Evolutionary conservation across 805 yeast species (phyloP).

Genomic region (Candida fluviatilis): DNA sequence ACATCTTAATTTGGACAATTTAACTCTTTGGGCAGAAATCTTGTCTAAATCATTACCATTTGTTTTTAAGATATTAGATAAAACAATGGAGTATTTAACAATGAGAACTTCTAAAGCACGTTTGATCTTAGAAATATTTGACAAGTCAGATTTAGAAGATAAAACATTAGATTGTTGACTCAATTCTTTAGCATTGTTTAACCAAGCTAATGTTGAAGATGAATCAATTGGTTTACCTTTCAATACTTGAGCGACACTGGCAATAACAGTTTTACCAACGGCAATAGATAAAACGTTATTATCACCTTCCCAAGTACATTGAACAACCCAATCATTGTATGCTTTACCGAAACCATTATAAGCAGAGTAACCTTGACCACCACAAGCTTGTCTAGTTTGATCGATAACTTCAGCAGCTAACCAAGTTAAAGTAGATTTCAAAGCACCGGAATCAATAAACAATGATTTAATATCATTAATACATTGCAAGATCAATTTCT

Average conservation of each 20-base stretch:
- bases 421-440: slow-evolving; percentile 44
- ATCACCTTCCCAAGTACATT: slow-evolving; percentile 49
- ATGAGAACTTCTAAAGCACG: slow-evolving; percentile 29
- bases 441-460: slow-evolving; percentile 42
- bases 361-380: slow-evolving; percentile 45
- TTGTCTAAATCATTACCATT: slow-evolving; percentile 3
- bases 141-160: slow-evolving; percentile 16
- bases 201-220: slow-evolving; percentile 32
- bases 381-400: slow-evolving; percentile 43
- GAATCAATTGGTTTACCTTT: slow-evolving; percentile 32
- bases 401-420: slow-evolving; percentile 38
- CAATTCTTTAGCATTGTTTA: slow-evolving; percentile 21
- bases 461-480: slow-evolving; percentile 38
- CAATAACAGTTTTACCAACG: slow-evolving; percentile 45
- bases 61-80: not conserved
- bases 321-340: slow-evolving; percentile 44
- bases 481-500: slow-evolving; percentile 24
- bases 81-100: slow-evolving; percentile 13
- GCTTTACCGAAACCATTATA: slow-evolving; percentile 44
- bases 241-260: slow-evolving; percentile 36
- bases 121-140: slow-evolving; percentile 23
- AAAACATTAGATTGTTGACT: slow-evolving; percentile 17
- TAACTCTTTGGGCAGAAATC: slow-evolving; percentile 33
- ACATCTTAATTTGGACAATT: slow-evolving; percentile 48
- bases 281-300: slow-evolving; percentile 41